Base-by-base conservation (phyloP, 179 eudicot genomes). In the Nepenthes alata region DNA sequence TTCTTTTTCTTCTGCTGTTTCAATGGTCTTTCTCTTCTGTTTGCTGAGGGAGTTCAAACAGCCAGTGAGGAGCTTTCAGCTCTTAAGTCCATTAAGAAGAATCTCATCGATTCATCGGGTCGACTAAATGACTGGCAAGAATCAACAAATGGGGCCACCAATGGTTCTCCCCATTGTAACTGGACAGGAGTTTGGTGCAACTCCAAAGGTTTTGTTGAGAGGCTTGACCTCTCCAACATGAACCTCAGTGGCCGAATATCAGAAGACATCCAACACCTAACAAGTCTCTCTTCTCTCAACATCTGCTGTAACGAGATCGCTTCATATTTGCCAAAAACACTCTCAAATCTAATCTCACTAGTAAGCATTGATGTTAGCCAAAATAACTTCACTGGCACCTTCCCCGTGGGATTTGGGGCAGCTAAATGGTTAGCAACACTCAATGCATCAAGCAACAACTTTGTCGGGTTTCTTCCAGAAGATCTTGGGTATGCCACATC, bases 401-500 rank as follows among this genome's bases (percentile, higher is more conserved):
- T 89, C 39, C 91, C 96, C 1, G 9, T n/a, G 0, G 91, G 95
- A 4, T 64, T 86, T 13, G 85, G 86, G 1, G 50, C 9, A 10
- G 76, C 76, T 6, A 50, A 67, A 38, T 71, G 63, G 38, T 67
- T 89, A 11, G 54, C 14, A 6, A 55, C 56, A 55, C 15, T 89
- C 34, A 89, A 89, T 57, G 83, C 77, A 2, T 89, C 96, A 1
- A 83, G 96, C 74, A 89, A 89, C 74, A 84, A 82, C 37, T 89
- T 89, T 65, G 69, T 3, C 1, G 96, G 96, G 10, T n/a, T 8
- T 10, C 65, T 89, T 2, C 94, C 96, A 9, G 77, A 78, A 13
- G 88, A 82, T 68, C 74, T 89, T 1, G 83, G 89, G 13, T 73
- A 57, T 55, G 79, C 80, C 1, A 53, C 71, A 5, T 58, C 69